Evolutionary conservation across 176 grass and related monocot species (phyloP).

Genomic region (Oryza rufipogon): DNA sequence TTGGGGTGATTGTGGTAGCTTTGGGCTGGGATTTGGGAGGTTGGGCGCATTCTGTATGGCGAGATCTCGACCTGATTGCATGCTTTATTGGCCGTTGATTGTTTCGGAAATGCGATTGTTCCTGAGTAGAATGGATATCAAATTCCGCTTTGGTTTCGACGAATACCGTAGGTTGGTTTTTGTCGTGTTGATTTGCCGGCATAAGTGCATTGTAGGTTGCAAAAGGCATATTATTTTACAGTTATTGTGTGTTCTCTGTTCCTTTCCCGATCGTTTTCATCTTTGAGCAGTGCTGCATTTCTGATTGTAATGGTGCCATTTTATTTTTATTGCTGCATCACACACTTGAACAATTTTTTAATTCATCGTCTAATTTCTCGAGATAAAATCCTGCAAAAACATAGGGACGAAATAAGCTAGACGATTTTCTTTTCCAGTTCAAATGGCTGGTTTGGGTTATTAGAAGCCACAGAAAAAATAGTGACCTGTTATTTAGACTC

Average conservation of each 20-base stretch:
- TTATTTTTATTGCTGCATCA: neutral
- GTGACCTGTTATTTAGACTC: neutral
- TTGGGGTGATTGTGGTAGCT: neutral
- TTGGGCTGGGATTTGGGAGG: slow-evolving; percentile 4
- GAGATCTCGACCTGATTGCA: slow-evolving; percentile 33
- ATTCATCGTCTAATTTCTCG: neutral
- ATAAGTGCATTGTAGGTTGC: slow-evolving; percentile 12
- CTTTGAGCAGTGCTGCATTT: neutral
- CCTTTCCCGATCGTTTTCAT: neutral
- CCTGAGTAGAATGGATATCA: neutral
- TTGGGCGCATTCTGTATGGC: neutral
- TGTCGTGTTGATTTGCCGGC: neutral
- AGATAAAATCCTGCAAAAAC: slow-evolving; percentile 4
- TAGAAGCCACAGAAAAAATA: neutral
- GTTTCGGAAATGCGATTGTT: neutral
- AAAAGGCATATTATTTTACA: neutral
- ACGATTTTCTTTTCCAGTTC: neutral
- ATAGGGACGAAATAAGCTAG: slow-evolving; percentile 5
- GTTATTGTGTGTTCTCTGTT: neutral
- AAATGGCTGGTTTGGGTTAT: neutral
- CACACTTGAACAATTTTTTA: neutral
- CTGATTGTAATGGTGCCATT: neutral
- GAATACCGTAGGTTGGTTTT: neutral
- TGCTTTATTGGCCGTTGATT: neutral
- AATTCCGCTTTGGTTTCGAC: slow-evolving; percentile 8